These are phyloP conservation scores for Thinopyrum obtusiflorum DNA, from an alignment of 202 grass and related monocot species.

Conservation along the genomic window DNA sequence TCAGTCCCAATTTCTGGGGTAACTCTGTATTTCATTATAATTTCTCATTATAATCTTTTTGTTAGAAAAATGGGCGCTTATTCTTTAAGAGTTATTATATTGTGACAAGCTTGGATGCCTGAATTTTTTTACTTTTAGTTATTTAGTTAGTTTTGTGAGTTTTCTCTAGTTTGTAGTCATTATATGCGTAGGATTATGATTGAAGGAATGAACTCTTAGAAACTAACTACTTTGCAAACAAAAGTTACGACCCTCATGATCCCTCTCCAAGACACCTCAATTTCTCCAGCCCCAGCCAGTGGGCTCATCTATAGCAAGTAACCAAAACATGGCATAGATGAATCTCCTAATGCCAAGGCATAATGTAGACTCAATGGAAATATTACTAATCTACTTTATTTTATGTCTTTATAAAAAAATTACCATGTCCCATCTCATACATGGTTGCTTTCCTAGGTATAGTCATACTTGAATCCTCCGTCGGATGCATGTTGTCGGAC, in stretches of 20 bases:
- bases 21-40: too few species aligned
- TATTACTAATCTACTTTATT: background rate
- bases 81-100: background rate
- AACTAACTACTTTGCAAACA: slow-evolving; percentile 39
- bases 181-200: background rate
- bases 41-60: too few species aligned
- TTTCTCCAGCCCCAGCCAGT: slow-evolving; percentile 59
- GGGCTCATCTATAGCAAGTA: slow-evolving; percentile 71
- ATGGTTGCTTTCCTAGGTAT: slow-evolving; percentile 42
- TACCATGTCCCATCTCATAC: slow-evolving; percentile 1
- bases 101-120: background rate
- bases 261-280: slow-evolving; percentile 82
- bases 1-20: too few species aligned
- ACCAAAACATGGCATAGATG: slow-evolving; percentile 31
- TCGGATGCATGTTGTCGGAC: slow-evolving; percentile 6
- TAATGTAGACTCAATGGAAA: slow-evolving; percentile 31
- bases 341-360: slow-evolving; percentile 59
- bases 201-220: background rate
- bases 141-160: background rate
- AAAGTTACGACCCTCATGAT: slow-evolving; percentile 75
- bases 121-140: background rate
- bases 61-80: background rate
- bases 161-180: background rate
- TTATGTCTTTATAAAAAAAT: background rate
- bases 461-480: slow-evolving; percentile 18